phyloP scores from a whole-genome alignment of 2,329 filamentous ascomycete species.

The Fusarium stilboides region DNA sequence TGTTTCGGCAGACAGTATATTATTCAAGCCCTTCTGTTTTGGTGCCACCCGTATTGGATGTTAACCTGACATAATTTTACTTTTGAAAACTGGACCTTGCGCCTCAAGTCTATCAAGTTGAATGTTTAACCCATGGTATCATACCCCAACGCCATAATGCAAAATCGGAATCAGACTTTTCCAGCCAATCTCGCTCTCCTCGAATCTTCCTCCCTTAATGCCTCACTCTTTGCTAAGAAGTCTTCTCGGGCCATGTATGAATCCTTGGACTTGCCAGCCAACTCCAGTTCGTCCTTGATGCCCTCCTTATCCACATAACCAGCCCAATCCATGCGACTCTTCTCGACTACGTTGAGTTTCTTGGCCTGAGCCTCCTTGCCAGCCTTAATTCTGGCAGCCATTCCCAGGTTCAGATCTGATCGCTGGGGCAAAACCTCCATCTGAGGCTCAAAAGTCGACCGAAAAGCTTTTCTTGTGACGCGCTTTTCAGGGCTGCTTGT shows the following conservation, averaged over 20 bases:
- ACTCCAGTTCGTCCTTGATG: slow-evolving; percentile 77
- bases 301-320: slow-evolving; percentile 80
- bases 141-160: slow-evolving; percentile 44
- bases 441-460: slow-evolving; percentile 74
- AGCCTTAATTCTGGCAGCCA: slow-evolving; percentile 64
- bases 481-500: slow-evolving; percentile 58
- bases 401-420: slow-evolving; percentile 71
- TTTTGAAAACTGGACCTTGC: neutral
- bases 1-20: no score
- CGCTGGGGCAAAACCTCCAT: slow-evolving; percentile 62
- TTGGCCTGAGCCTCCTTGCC: slow-evolving; percentile 68
- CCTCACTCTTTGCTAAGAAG: slow-evolving; percentile 76
- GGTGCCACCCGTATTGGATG: neutral
- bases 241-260: slow-evolving; percentile 75
- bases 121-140: slow-evolving; percentile 48
- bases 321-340: slow-evolving; percentile 81
- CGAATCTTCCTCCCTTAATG: slow-evolving; percentile 73
- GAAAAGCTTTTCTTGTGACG: slow-evolving; percentile 69
- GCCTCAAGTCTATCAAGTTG: neutral
- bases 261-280: slow-evolving; percentile 75
- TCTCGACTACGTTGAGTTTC: slow-evolving; percentile 80
- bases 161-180: slow-evolving; percentile 39
- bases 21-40: no score
- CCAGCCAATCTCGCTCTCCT: slow-evolving; percentile 67
- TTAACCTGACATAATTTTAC: neutral